Base-by-base conservation (phyloP, 345 rosid species). In the Syzygium jambos region DNA sequence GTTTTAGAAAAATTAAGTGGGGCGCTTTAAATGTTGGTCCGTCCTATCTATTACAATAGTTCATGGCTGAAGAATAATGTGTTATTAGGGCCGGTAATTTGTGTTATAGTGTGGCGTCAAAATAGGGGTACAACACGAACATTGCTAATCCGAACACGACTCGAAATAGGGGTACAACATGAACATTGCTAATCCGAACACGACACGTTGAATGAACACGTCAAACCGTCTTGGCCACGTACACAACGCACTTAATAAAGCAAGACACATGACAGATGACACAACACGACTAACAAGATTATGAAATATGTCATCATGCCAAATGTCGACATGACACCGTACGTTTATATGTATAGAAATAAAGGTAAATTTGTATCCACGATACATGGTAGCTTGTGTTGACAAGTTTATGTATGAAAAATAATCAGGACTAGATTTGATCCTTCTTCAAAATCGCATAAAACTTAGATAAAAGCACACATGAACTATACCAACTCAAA, bases 211-310 rank as follows among this genome's bases (percentile, higher is more conserved):
- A 59, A 57, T 57, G 29, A 22, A 10, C 25, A 57, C 0, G 0
- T 10, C 63, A 57, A 57, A 57, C 11, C 0, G 0, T 10, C 29
- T 57, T 57, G 63, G 63, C 29, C 63, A 57, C n/a, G n/a, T n/a
- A n/a, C 6, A 2, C n/a, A 1, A 52, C 5, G 2, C 2, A 0
- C 6, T 57, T 23, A 23, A 57, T 57, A 57, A 57, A 57, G 7
- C 6, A 9, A 0, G 27, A 1, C 14, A 56, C n/a, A 56, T 1
- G 7, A 1, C 14, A 56, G 13, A 56, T 1, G 7, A 23, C 29
- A 56, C 0, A 3, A 4, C 5, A 56, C 1, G n/a, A 23, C n/a
- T 56, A 23, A 56, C 0, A 0, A n/a, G n/a, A 9, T 23, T 56
- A 56, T 56, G 13, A 56, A 56, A 56, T 56, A 23, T 0, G n/a